Percentiles rank a stretch among this genome's conserved stretches.
phyloP scores from a whole-genome alignment of 1,284 basidiomycete genomes.

The Moniliella sp. region DNA sequence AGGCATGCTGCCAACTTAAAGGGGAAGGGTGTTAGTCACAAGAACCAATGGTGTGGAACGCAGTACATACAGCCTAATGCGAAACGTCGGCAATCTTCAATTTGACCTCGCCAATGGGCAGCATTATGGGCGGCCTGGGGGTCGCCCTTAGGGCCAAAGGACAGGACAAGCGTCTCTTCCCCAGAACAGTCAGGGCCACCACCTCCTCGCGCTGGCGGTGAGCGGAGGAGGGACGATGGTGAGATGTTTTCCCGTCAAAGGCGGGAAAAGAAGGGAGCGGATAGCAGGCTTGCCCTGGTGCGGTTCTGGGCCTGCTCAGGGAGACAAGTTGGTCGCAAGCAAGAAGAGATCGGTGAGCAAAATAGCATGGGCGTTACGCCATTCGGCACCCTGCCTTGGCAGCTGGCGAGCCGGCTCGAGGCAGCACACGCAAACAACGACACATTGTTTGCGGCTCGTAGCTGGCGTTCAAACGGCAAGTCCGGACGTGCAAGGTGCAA shows the following conservation, averaged over 20 bases:
- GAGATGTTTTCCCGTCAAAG: slow-evolving; percentile 78
- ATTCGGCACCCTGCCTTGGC: slow-evolving; percentile 39
- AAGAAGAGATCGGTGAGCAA: slow-evolving; percentile 79
- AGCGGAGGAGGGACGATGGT: too few species aligned
- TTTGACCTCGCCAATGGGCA: too few species aligned
- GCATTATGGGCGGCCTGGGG: too few species aligned
- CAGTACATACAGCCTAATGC: too few species aligned
- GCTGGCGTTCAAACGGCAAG: slow-evolving; percentile 56
- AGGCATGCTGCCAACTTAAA: too few species aligned
- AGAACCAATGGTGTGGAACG: too few species aligned
- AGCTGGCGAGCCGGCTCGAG: slow-evolving; percentile 38
- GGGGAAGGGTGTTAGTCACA: too few species aligned
- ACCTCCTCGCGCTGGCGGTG: too few species aligned
- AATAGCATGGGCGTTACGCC: slow-evolving; percentile 60
- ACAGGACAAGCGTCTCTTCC: too few species aligned
- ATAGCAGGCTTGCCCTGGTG: slow-evolving; percentile 4
- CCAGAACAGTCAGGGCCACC: too few species aligned
- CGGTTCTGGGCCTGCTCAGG: slow-evolving; percentile 9
- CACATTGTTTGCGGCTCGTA: slow-evolving; percentile 56
- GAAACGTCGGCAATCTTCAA: too few species aligned
- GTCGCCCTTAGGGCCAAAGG: too few species aligned
- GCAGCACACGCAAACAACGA: slow-evolving; percentile 57
- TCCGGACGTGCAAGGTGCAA: slow-evolving; percentile 67
- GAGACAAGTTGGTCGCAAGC: slow-evolving; percentile 39
- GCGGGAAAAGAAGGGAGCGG: slow-evolving; percentile 56